Conservation (phyloP, 352 stramenopile species). For the Phytophthora meadii region DNA sequence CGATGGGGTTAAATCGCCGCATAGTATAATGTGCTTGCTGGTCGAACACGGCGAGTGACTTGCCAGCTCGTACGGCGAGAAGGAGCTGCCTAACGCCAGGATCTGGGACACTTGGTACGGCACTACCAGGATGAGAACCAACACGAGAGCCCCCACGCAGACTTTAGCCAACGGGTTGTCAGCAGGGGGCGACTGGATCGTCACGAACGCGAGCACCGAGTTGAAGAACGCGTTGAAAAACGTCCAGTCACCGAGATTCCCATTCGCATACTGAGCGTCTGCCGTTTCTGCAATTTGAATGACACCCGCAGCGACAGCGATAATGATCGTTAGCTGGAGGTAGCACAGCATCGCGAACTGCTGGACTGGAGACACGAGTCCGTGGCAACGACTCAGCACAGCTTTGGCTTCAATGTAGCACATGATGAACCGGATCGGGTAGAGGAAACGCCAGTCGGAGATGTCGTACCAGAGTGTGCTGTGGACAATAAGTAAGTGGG, state of each 20-base stretch:
- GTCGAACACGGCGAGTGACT: conserved; percentile 60
- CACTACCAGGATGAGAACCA: conserved; percentile 84
- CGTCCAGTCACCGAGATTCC: conserved; percentile 74
- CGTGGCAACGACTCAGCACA: conserved; percentile 79
- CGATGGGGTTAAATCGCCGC: conserved; percentile 78
- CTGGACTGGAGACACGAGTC: conserved; percentile 76
- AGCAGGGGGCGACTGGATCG: conserved; percentile 82
- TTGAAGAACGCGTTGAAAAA: conserved; percentile 91
- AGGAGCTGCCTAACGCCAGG: conserved; percentile 75
- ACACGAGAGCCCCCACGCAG: conserved; percentile 78
- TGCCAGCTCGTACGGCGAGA: conserved; percentile 75
- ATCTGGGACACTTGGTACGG: conserved; percentile 85
- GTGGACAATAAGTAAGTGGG: neutral
- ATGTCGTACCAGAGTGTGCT: conserved; percentile 78
- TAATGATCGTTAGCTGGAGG: conserved; percentile 79
- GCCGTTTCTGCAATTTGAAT: conserved; percentile 87
- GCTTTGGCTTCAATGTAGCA: conserved; percentile 80
- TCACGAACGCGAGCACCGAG: conserved; percentile 86
- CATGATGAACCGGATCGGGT: conserved; percentile 81
- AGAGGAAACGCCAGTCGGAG: conserved; percentile 81
- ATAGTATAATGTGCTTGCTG: conserved; percentile 81
- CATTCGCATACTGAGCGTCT: conserved; percentile 45
- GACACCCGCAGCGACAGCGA: conserved; percentile 74
- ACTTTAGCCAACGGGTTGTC: conserved; percentile 81
- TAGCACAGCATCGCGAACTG: conserved; percentile 85